Percentiles rank a stretch among this genome's conserved stretches.
Evolutionary conservation across 164 flowering plant species (phyloP).

Genomic region (Dillenia suffruticosa): DNA sequence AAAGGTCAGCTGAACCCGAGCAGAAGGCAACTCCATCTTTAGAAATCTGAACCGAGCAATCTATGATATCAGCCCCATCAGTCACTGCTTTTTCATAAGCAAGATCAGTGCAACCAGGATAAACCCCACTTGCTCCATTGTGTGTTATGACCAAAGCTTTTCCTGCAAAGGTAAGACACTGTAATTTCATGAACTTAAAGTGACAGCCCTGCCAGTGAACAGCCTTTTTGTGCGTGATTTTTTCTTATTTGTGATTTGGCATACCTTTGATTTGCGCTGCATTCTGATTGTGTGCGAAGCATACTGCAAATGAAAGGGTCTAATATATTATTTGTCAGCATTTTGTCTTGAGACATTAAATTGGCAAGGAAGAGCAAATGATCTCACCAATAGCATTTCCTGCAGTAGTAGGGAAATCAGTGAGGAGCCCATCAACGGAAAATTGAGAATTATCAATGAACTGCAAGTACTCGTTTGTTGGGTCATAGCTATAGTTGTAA

Average conservation of each 20-base stretch:
- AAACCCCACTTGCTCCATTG: constrained; percentile 93
- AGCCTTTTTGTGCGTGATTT: too few species aligned
- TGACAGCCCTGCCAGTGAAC: constrained; percentile 1
- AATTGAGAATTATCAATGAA: constrained; percentile 63
- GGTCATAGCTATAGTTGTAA: constrained; percentile 85
- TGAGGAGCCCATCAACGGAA: constrained; percentile 82
- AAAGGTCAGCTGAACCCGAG: constrained; percentile 52
- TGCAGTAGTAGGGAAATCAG: constrained; percentile 91
- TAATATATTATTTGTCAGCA: neutral
- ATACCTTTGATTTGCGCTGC: constrained; percentile 36
- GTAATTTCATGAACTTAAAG: neutral
- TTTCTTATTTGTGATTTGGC: too few species aligned
- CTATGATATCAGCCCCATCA: constrained; percentile 90
- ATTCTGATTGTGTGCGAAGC: constrained; percentile 53
- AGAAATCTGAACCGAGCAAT: constrained; percentile 87
- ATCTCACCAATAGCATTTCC: constrained; percentile 66
- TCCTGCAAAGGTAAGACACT: constrained; percentile 25
- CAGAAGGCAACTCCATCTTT: constrained; percentile 90
- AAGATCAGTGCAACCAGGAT: constrained; percentile 76
- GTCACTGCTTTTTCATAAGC: constrained; percentile 78
- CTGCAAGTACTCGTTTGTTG: constrained; percentile 64
- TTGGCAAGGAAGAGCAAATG: neutral
- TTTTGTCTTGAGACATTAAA: neutral
- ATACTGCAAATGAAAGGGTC: constrained; percentile 43
- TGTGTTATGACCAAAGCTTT: constrained; percentile 57